Evolutionary conservation across 306 rosid species (phyloP).

Genomic region (Mucuna pruriens): DNA sequence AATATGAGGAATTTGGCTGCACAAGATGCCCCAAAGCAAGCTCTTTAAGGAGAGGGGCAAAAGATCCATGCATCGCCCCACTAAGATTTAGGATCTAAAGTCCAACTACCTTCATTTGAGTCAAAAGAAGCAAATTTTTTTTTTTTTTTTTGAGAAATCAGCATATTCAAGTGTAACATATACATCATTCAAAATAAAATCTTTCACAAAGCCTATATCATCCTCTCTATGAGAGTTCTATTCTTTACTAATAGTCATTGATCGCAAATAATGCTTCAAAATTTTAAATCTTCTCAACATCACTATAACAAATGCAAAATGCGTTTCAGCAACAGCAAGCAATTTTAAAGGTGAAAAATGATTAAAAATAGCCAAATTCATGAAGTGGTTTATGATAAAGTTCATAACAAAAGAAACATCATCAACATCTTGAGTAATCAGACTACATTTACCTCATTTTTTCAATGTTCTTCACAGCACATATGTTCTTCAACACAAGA

Average conservation of each 20-base stretch:
- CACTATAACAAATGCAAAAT: neutral
- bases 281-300: neutral
- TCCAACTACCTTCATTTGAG: neutral
- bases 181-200: neutral
- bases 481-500: no score
- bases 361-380: no score
- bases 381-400: no score
- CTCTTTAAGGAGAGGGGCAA: neutral
- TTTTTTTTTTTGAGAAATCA: neutral
- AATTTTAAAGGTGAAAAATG: no score
- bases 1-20: neutral
- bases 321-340: neutral
- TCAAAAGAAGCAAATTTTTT: neutral
- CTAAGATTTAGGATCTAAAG: neutral
- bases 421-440: no score
- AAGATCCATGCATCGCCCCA: neutral
- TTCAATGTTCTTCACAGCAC: no score
- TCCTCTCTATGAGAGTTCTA: neutral
- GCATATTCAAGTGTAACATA: neutral
- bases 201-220: neutral
- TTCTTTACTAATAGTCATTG: neutral
- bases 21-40: neutral
- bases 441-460: no score
- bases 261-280: neutral
- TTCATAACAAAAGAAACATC: no score